Evolutionary conservation across 306 rosid genomes (phyloP), one percentile per base, ranked within the genome.

Genomic region (Corylus americana): DNA sequence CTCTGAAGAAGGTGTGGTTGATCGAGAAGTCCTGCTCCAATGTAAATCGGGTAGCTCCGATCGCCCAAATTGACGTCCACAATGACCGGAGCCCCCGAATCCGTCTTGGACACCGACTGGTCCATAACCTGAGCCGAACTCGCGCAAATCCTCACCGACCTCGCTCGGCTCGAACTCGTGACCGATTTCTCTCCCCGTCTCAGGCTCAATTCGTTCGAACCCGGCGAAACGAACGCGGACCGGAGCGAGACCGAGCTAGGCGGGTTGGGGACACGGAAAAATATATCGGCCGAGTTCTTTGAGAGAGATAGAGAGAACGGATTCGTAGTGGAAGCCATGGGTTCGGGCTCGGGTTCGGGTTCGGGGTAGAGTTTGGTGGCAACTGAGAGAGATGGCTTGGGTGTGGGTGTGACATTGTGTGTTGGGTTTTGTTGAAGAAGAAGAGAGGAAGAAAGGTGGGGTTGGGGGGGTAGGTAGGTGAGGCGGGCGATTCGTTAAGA

Each of bases 41-140:
- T 93, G 27, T 93, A 93, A 85, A 95, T 95, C 54, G 99, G 99
- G 66, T 95, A 95, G 84, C 98, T 95, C 80, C 99, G 94, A 74
- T 77, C 70, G 31, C 98, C 98, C 91, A 93, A 91, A 89, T 88
- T 89, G 39, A 95, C 99, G 53, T 91, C 88, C 20, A 95, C 98
- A 66, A 76, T 75, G 8, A 91, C 77, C 35, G 91, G 88, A 48
- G 69, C 74, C 1, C 66, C 58, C 39, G 83, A 55, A 47, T 76
- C 83, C 8, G 84, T 78, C 81, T 72, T 75, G 6, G 86, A 13
- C 13, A 87, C 39, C 61, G 85, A 86, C 27, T 85, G 92, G 84
- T 91, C 94, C 94, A 93, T 85, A 31, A 90, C 83, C 82, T 82
- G 91, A 58, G 92, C 91, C 10, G 91, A 91, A 18, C 73, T 71